These are phyloP conservation scores for Agarophyton chilense DNA, from an alignment of 23 red algal species.

Conservation along the genomic window DNA sequence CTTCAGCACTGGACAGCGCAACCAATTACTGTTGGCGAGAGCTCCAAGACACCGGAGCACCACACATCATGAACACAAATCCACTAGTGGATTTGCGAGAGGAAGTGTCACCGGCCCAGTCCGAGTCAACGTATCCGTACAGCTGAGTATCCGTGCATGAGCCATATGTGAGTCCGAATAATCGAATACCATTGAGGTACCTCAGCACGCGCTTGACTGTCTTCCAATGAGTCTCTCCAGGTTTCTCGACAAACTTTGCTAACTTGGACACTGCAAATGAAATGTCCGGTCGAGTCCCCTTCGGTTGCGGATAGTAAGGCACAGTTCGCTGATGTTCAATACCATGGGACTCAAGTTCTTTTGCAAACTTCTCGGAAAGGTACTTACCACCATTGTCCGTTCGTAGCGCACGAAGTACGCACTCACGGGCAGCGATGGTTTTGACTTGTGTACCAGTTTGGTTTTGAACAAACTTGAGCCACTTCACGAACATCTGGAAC, in stretches of 20 bases:
- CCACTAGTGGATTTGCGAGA: slow-evolving; percentile 26
- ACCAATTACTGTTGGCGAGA: no score
- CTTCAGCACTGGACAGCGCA: no score
- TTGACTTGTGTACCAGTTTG: background rate
- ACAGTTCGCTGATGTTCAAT: slow-evolving; percentile 28
- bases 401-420: slow-evolving; percentile 10
- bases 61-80: slow-evolving; percentile 25
- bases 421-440: background rate
- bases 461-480: slow-evolving; percentile 28
- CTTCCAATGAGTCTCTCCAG: no score
- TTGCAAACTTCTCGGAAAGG: background rate
- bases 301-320: background rate
- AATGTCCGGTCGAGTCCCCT: slow-evolving; percentile 22
- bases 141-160: background rate
- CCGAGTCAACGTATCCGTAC: slow-evolving; percentile 1
- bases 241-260: no score
- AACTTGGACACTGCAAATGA: no score
- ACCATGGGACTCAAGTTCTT: background rate
- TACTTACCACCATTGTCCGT: slow-evolving; percentile 44
- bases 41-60: background rate
- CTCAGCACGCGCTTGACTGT: slow-evolving; percentile 17
- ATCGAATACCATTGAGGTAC: slow-evolving; percentile 10
- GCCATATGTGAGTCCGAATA: background rate
- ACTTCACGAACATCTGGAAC: slow-evolving; percentile 19
- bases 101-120: background rate